Base-by-base conservation (phyloP, 768 basidiomycete genomes). In the Serendipita sp. region DNA sequence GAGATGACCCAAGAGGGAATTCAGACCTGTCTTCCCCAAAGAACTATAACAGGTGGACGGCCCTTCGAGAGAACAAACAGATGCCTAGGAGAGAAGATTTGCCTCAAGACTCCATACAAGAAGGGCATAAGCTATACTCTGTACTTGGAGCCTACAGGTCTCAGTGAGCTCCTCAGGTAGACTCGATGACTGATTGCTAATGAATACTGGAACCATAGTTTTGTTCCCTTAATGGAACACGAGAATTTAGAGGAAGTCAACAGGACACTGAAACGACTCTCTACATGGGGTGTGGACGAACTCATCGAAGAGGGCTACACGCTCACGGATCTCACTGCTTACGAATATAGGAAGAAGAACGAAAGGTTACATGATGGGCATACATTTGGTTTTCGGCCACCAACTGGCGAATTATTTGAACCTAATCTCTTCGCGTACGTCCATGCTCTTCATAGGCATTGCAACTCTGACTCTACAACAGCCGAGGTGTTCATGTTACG, bases 241-340 rank as follows among this genome's bases (percentile, higher is more conserved):
- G 90, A 92, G 73, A 83, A 85, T 71, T 78, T 76, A 0, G 83
- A 88, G 69, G 82, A 81, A 44, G 83, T 85, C 67, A 78, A 78
- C 1, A 77, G 81, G 0, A 71, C 88, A 28, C 78, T 77, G 60
- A 77, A 86, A 66, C 82, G 90, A 44, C 77, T 92, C 15, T 76
- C 82, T 1, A 80, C 78, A 15, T 91, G 89, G 90, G 76, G 81
- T 10, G 65, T 85, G 3, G 75, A 78, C 32, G 78, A 81, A 23
- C 74, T 91, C 47, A 74, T 78, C 67, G 75, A 80, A n/a, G 85
- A 86, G 68, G 90, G 90, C 0, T 91, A 89, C 69, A 81, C 83
- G 63, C 70, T 92, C 36, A 85, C 83, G 0, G 82, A 77, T 16
- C 74, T 91, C 28, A 78, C 74, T 15, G 88, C 81, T 0, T 91